phyloP scores from a whole-genome alignment of 208 protist species.

The Trypanosoma lewisi region DNA sequence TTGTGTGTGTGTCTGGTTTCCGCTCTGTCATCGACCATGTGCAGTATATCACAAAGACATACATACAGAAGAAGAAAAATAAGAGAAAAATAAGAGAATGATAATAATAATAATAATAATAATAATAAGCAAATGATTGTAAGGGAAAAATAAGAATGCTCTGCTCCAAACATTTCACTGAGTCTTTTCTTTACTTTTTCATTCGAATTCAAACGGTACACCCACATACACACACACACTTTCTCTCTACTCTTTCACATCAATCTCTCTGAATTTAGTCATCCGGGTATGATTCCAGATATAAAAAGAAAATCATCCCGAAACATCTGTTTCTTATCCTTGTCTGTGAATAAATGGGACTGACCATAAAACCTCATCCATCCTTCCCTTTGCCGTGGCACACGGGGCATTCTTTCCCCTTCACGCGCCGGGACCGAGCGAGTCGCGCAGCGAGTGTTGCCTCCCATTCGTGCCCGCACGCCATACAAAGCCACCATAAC shows the following conservation, averaged over 20 bases:
- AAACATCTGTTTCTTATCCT: not conserved
- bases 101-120: not conserved
- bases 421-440: slow-evolving; percentile 19
- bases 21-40: too few relatives aligned
- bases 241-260: not conserved
- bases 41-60: not conserved
- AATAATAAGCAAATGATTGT: not conserved
- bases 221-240: too few relatives aligned
- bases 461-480: slow-evolving; percentile 75
- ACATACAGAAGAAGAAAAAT: not conserved
- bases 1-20: too few relatives aligned
- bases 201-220: too few relatives aligned
- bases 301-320: not conserved
- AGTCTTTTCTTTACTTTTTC: not conserved
- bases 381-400: slow-evolving; percentile 41
- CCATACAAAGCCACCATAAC: slow-evolving; percentile 80
- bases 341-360: slow-evolving; percentile 8
- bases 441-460: slow-evolving; percentile 58
- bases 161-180: not conserved
- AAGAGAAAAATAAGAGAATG: not conserved
- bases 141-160: not conserved
- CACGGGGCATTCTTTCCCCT: slow-evolving; percentile 45
- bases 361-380: not conserved
- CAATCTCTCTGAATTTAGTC: not conserved
- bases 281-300: not conserved